These are phyloP conservation scores for Zea luxurians DNA, from an alignment of 176 grass and related monocot genomes.

Conservation along the genomic window DNA sequence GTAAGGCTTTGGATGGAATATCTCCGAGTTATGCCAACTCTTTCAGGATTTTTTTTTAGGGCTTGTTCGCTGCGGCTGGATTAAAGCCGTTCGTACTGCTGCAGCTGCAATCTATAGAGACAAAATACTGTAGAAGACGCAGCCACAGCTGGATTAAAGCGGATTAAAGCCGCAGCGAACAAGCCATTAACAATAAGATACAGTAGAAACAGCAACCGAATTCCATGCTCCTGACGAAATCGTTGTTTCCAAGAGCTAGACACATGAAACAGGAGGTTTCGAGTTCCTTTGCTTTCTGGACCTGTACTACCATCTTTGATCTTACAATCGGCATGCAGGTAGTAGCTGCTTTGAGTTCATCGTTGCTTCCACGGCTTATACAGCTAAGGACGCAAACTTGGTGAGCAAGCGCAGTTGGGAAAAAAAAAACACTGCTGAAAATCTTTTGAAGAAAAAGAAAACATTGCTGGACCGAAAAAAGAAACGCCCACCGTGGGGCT, in stretches of 20 bases:
- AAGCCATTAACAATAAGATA: background rate
- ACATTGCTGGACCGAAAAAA: background rate
- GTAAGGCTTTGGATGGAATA: background rate
- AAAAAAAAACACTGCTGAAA: too few species aligned
- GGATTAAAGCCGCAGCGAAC: too few species aligned
- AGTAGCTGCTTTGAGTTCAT: background rate
- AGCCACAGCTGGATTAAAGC: too few species aligned
- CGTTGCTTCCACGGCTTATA: background rate
- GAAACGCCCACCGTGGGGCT: slow-evolving; percentile 60
- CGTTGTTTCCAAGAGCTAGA: background rate
- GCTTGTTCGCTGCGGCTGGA: too few species aligned
- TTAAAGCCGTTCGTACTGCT: too few species aligned
- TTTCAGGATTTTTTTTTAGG: background rate
- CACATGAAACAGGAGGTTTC: background rate
- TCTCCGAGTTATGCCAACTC: background rate
- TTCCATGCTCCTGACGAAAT: background rate
- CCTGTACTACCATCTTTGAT: too few species aligned
- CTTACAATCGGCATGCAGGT: background rate
- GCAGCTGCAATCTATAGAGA: too few species aligned
- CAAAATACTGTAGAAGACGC: too few species aligned
- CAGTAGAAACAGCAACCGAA: background rate
- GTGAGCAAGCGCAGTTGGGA: too few species aligned
- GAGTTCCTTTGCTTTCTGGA: background rate
- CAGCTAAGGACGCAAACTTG: background rate
- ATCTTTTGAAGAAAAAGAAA: background rate